Evolutionary conservation across 306 rosid species (phyloP), one percentile per base, ranked within the genome.

Genomic region (Trifolium pratense): DNA sequence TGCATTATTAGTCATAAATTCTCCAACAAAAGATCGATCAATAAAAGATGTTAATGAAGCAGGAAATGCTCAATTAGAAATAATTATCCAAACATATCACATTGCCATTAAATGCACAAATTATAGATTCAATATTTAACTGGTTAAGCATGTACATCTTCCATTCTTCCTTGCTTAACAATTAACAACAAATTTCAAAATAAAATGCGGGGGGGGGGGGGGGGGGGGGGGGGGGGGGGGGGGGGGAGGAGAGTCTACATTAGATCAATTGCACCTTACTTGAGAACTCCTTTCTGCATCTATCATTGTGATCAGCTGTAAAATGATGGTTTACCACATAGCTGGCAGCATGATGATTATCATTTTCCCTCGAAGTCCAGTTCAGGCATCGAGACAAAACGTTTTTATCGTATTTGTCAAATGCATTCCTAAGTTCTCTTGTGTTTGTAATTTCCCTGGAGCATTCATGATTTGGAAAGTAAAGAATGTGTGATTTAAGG

Each of bases 181-280:
- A 23, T 75, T 69, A 66, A 51, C 67, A 58, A 25, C 23, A 53
- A 43, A 21, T 70, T 58, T 46, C 48, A 61, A 56, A 81, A 48
- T 46, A 61, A 76, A 81, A 66, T 68, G 43, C 73, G 6, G 3
- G 63, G 10, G 7, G 1, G 37, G 2, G n/a, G n/a, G n/a, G n/a
- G n/a, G n/a, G n/a, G n/a, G n/a, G n/a, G n/a, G n/a, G n/a, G n/a
- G n/a, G n/a, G n/a, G n/a, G n/a, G n/a, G n/a, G n/a, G n/a, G n/a
- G n/a, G n/a, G n/a, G n/a, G n/a, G n/a, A n/a, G n/a, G 2, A 39
- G 32, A 31, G 59, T 37, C 32, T 36, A 68, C 59, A 57, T 48
- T 55, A 73, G 70, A 78, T 72, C 66, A 43, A 71, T 63, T 36
- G 82, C 86, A 86, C 96, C 92, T 87, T 84, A 77, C 80, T 71